Base-by-base conservation (phyloP, 2,329 filamentous ascomycete genomes). In the Venturia carpophila region DNA sequence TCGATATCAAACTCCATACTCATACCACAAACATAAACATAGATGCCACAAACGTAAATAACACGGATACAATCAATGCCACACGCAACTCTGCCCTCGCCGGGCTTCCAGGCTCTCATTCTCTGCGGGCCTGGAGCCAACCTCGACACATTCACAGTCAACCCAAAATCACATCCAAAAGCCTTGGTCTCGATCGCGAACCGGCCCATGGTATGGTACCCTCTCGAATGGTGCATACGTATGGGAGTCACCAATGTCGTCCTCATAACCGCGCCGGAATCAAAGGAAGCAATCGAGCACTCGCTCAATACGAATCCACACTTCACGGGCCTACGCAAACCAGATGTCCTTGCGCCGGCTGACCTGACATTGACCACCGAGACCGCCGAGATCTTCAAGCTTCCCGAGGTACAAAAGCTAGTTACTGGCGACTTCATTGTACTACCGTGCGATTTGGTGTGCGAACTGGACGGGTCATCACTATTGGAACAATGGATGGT, bases 401-500 rank as follows among this genome's bases (percentile, higher is more conserved):
- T 96, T 10, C 88, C 90, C 0, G 90, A 96, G 73, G 86, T 97
- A 56, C 87, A 89, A 72, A 80, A 82, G n/a, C 82, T 86, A 9
- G 85, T 99, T 70, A 91, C 85, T 64, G 86, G 87, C 15, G 91
- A 99, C 76, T 97, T 99, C 72, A 79, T 97, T 34, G 85, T 97
- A 3, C 80, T 99, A 4, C 93, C 94, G 0, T 99, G 94, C 75
- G 94, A 99, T 74, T 80, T 99, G 7, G 87, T 99, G 47, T 97
- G 92, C 74, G 92, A 96, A 72, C 79, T 97, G 19, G 87, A 89
- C 2, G 92, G 92, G 15, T 89, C 92, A 70, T 85, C 87, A 68
- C 81, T 97, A 27, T 78, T 96, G 2, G 91, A 97, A 75, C 86
- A 92, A 67, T 99, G 94, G 92, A 92, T 97, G 88, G 85, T 92